A percentile compares a stretch with the other conserved stretches of the same genome.
Conservation (phyloP, 768 basidiomycete genomes). For the Melanogaster broomeanus region DNA sequence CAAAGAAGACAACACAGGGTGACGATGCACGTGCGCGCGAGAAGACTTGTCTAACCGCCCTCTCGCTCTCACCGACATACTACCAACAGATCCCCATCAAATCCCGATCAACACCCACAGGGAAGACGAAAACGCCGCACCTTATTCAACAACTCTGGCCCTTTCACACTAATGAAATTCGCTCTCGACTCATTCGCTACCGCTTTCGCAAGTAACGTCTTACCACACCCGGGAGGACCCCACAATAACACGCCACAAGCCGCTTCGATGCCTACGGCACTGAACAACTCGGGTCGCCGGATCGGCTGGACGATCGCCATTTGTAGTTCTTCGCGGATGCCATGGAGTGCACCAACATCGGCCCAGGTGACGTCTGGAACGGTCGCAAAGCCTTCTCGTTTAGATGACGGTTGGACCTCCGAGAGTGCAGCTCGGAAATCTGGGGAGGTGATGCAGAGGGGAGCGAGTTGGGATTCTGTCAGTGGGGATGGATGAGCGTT, state of each 20-base stretch:
- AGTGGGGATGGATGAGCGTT: slow-evolving; percentile 83
- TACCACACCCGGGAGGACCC: slow-evolving; percentile 99
- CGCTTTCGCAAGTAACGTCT: slow-evolving; percentile 96
- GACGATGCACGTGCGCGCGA: slow-evolving; percentile 90
- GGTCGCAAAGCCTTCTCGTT: slow-evolving; percentile 97
- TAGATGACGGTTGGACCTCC: slow-evolving; percentile 93
- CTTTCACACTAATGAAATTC: slow-evolving; percentile 98
- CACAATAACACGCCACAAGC: slow-evolving; percentile 95
- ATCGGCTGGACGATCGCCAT: slow-evolving; percentile 99
- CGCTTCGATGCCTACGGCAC: slow-evolving; percentile 83
- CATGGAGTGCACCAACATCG: slow-evolving; percentile 90
- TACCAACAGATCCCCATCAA: slow-evolving; percentile 29
- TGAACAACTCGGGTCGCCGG: slow-evolving; percentile 85
- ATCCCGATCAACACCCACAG: neutral
- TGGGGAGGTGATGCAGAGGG: slow-evolving; percentile 74
- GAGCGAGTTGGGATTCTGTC: slow-evolving; percentile 73
- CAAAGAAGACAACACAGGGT: slow-evolving; percentile 95
- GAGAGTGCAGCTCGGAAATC: slow-evolving; percentile 86
- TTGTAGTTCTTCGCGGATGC: slow-evolving; percentile 85
- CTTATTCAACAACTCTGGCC: slow-evolving; percentile 96
- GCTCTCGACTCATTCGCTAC: slow-evolving; percentile 95
- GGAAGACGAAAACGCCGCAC: slow-evolving; percentile 36
- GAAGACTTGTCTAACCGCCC: slow-evolving; percentile 94
- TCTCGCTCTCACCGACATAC: slow-evolving; percentile 98
- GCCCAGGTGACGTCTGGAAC: slow-evolving; percentile 95